Conservation (phyloP, 768 basidiomycete genomes). For the Mycena latifolia region DNA sequence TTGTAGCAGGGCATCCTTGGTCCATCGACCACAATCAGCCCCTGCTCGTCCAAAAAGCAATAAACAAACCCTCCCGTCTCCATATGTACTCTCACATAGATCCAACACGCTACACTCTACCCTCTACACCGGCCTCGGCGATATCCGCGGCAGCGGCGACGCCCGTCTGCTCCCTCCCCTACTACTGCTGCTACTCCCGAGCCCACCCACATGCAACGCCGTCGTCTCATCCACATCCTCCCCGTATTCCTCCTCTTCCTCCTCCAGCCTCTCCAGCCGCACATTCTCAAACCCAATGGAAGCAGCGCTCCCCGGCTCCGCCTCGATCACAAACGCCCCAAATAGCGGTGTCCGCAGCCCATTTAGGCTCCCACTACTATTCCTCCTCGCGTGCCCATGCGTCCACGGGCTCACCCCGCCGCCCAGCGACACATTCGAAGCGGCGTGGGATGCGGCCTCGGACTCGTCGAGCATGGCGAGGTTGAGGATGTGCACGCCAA, state of each 20-base stretch:
- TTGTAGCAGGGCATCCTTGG: constrained; percentile 14
- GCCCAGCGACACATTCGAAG: constrained; percentile 5
- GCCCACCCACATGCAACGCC: constrained; percentile 12
- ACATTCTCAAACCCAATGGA: constrained; percentile 41
- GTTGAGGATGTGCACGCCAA: constrained; percentile 37
- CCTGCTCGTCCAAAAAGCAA: not conserved
- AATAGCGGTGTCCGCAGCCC: constrained; percentile 73
- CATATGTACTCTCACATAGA: constrained; percentile 10
- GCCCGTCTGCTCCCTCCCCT: constrained; percentile 5
- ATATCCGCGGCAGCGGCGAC: constrained; percentile 20
- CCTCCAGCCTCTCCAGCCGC: too few species aligned
- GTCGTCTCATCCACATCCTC: constrained; percentile 25
- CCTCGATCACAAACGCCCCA: constrained; percentile 57
- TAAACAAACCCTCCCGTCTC: constrained; percentile 4
- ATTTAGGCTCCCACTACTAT: constrained; percentile 67
- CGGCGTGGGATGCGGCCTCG: not conserved
- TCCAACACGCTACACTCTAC: constrained; percentile 13
- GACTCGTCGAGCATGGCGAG: constrained; percentile 25
- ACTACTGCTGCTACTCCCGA: constrained; percentile 2
- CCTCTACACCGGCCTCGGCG: constrained; percentile 21
- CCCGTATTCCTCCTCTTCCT: too few species aligned
- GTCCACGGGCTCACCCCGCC: constrained; percentile 49
- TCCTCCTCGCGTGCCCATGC: constrained; percentile 10
- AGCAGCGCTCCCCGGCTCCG: constrained; percentile 36
- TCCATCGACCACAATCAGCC: constrained; percentile 10